Evolutionary conservation across 2,329 filamentous ascomycete species (phyloP), one percentile per base, ranked within the genome.

Genomic region (Ascochyta rabiei): DNA sequence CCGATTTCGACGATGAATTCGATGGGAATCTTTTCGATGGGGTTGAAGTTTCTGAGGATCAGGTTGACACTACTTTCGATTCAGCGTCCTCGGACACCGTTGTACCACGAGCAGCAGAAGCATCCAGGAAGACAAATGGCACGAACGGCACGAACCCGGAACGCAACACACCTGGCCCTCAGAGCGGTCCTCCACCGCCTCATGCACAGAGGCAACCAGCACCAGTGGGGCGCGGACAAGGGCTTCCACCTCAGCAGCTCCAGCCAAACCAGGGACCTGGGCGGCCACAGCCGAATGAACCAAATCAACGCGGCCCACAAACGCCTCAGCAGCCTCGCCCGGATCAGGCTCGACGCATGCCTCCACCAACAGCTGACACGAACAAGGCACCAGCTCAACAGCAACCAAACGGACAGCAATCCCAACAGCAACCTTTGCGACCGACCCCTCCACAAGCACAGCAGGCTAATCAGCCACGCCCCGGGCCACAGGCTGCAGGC

Each of bases 41-140:
- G 24, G 87, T 79, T 12, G 78, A 81, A 41, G 76, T 80, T 45
- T 71, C 83, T 12, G 70, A 73, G 46, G 90, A 95, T 70, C 90
- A 93, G 70, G 81, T 93, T n/a, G 67, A 70, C n/a, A 61, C 67
- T 43, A 71, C 70, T 0, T 62, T 73, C 15, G 72, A 74, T 6
- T 53, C 64, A 3, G 45, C 60, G 3, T 62, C 62, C 28, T 49
- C 60, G 16, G 66, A 63, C 4, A 57, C 61, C 9, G 48, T 56
- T 38, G 58, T 26, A 24, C 26, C 58, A 10, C 62, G 48, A 37
- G 56, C 62, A 12, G 37, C 60, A 1, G 59, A 61, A 26, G 42
- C 56, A 24, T 37, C 59, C 7, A 64, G 50, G 48, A 30, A 63
- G 42, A 39, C 53, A 13, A 55, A 56, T 28, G 56, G 40, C 31